A percentile compares a stretch with the other conserved stretches of the same genome.
These are phyloP conservation scores for Fusarium palustre DNA, from an alignment of 2,329 filamentous ascomycete species.

Conservation along the genomic window DNA sequence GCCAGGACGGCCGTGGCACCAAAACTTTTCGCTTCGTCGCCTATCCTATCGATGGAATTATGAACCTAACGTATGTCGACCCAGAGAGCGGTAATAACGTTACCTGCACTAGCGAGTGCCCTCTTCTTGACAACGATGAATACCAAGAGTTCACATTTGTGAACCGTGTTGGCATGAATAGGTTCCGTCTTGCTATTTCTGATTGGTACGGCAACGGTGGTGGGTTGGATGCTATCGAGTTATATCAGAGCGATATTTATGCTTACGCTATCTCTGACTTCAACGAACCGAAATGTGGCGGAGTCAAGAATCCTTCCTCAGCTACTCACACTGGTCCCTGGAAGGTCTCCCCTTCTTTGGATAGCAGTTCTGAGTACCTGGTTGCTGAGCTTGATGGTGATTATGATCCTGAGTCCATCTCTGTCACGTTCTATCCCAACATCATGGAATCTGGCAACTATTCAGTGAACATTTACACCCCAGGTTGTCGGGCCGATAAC, in stretches of 20 bases:
- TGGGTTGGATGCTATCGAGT: slow-evolving; percentile 85
- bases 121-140: slow-evolving; percentile 77
- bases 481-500: slow-evolving; percentile 84
- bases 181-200: slow-evolving; percentile 85
- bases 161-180: slow-evolving; percentile 87
- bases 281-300: slow-evolving; percentile 87
- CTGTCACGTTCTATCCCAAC: slow-evolving; percentile 84
- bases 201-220: slow-evolving; percentile 89
- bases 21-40: slow-evolving; percentile 89
- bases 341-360: slow-evolving; percentile 73
- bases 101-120: slow-evolving; percentile 84
- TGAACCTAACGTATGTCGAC: slow-evolving; percentile 94
- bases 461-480: slow-evolving; percentile 89
- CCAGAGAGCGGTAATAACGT: slow-evolving; percentile 73
- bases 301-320: slow-evolving; percentile 69
- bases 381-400: slow-evolving; percentile 71
- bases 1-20: slow-evolving; percentile 84
- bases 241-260: slow-evolving; percentile 87
- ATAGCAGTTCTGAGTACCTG: slow-evolving; percentile 82
- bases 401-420: slow-evolving; percentile 69
- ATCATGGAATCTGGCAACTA: slow-evolving; percentile 93
- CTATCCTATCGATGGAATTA: slow-evolving; percentile 87
- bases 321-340: slow-evolving; percentile 81
- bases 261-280: slow-evolving; percentile 87
- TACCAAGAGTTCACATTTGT: slow-evolving; percentile 95